phyloP scores from a whole-genome alignment of 2,329 filamentous ascomycete genomes.

The Penicillium sp. region DNA sequence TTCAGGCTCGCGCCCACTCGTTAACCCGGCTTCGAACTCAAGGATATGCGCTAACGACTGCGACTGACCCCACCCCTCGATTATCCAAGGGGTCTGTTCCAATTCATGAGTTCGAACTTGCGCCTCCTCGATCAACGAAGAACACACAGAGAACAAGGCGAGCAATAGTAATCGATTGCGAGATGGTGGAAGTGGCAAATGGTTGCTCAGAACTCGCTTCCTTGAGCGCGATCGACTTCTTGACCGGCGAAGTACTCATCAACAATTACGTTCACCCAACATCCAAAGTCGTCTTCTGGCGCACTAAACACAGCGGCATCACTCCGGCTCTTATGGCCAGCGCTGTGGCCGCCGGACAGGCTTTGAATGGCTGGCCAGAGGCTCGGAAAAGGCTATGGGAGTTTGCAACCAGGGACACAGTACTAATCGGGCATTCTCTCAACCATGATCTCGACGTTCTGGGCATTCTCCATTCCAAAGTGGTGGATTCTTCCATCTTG shows the following conservation, averaged over 20 bases:
- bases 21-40: background rate
- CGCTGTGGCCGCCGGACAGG: constrained; percentile 31
- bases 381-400: constrained; percentile 46
- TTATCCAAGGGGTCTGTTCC: background rate
- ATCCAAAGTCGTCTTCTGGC: constrained; percentile 37
- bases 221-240: constrained; percentile 45
- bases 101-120: background rate
- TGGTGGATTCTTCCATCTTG: constrained; percentile 49
- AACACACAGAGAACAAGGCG: background rate
- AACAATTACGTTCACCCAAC: constrained; percentile 44
- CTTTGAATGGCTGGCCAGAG: constrained; percentile 43
- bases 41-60: too few species aligned
- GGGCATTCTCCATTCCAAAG: constrained; percentile 41
- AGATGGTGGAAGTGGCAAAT: constrained; percentile 45
- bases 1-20: background rate
- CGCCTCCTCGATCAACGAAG: background rate
- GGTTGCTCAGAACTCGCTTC: constrained; percentile 35
- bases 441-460: constrained; percentile 47
- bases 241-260: constrained; percentile 49
- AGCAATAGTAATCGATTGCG: constrained; percentile 50
- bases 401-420: constrained; percentile 44
- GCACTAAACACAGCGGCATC: constrained; percentile 43
- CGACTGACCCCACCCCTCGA: too few species aligned
- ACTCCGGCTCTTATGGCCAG: constrained; percentile 29
- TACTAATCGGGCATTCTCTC: constrained; percentile 51